Percentiles rank a stretch among this genome's conserved stretches.
phyloP scores from a whole-genome alignment of 2,329 filamentous ascomycete species.

The Endothia cerciana region DNA sequence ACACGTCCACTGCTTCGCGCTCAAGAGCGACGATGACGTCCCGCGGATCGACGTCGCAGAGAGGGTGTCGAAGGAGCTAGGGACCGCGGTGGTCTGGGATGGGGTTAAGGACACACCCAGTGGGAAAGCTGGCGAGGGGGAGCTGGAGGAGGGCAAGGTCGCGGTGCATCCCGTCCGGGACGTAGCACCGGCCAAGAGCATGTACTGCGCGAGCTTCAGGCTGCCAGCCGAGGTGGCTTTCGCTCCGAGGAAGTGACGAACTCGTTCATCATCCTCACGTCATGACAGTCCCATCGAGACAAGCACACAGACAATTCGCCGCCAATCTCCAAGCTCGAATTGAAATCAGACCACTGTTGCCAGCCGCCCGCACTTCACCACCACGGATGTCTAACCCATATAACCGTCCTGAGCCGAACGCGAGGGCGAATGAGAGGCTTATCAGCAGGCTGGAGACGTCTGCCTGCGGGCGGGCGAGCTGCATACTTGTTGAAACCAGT shows the following conservation, averaged over 20 bases:
- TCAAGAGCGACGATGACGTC: constrained; percentile 76
- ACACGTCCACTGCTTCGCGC: constrained; percentile 93
- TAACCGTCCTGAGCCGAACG: background rate
- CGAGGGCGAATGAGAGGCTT: constrained; percentile 17
- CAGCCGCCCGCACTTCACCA: background rate
- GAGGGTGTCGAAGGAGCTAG: constrained; percentile 65
- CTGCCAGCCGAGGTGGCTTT: constrained; percentile 85
- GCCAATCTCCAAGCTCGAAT: background rate
- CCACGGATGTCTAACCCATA: background rate
- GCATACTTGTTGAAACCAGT: constrained; percentile 15
- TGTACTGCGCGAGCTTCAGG: constrained; percentile 95
- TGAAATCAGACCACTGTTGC: background rate
- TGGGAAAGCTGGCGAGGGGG: constrained; percentile 43
- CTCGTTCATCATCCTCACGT: background rate
- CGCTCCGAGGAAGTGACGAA: constrained; percentile 42
- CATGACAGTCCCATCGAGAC: constrained; percentile 28
- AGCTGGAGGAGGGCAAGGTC: constrained; percentile 52
- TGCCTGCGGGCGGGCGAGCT: constrained; percentile 11
- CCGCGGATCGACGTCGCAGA: constrained; percentile 67
- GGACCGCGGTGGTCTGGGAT: constrained; percentile 54
- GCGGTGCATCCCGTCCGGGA: constrained; percentile 75
- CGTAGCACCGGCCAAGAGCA: constrained; percentile 90
- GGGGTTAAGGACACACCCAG: constrained; percentile 45
- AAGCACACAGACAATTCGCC: constrained; percentile 13
- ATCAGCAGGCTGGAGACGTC: constrained; percentile 10